These are phyloP conservation scores for Phlegmacium glaucopus DNA, from an alignment of 768 basidiomycete genomes.

Conservation along the genomic window DNA sequence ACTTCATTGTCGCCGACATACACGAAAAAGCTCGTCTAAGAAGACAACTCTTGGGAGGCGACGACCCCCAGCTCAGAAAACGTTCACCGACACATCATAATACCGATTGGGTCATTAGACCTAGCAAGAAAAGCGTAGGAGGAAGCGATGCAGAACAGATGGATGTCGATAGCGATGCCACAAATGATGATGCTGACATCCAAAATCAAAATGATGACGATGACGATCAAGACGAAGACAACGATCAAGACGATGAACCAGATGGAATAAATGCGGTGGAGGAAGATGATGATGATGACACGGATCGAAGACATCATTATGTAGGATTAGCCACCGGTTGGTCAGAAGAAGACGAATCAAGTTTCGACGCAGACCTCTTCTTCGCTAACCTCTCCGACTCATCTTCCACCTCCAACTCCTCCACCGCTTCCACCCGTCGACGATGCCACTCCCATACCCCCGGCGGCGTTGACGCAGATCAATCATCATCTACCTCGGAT, in stretches of 20 bases:
- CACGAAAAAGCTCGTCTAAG: constrained; percentile 52
- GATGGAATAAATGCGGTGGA: constrained; percentile 43
- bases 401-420: constrained; percentile 26
- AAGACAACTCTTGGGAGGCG: constrained; percentile 33
- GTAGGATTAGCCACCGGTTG: constrained; percentile 71
- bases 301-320: constrained; percentile 32
- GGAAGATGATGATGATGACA: constrained; percentile 40
- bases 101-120: constrained; percentile 66
- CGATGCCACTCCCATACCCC: constrained; percentile 10
- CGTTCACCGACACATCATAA: constrained; percentile 16
- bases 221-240: constrained; percentile 57
- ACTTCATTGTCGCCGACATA: constrained; percentile 48
- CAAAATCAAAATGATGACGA: constrained; percentile 44
- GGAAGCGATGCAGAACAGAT: constrained; percentile 55
- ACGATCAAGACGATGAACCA: constrained; percentile 59
- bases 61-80: constrained; percentile 3
- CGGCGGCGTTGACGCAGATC: constrained; percentile 46
- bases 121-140: constrained; percentile 69
- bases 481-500: constrained; percentile 27
- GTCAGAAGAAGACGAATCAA: constrained; percentile 74
- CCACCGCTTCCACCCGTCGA: constrained; percentile 16
- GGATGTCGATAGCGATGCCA: constrained; percentile 58
- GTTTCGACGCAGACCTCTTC: constrained; percentile 81
- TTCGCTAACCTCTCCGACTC: constrained; percentile 74
- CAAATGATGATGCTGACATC: constrained; percentile 61